Percentiles rank a stretch among this genome's conserved stretches.
phyloP scores from a whole-genome alignment of 2,329 filamentous ascomycete genomes.

The Fusarium sp. region DNA sequence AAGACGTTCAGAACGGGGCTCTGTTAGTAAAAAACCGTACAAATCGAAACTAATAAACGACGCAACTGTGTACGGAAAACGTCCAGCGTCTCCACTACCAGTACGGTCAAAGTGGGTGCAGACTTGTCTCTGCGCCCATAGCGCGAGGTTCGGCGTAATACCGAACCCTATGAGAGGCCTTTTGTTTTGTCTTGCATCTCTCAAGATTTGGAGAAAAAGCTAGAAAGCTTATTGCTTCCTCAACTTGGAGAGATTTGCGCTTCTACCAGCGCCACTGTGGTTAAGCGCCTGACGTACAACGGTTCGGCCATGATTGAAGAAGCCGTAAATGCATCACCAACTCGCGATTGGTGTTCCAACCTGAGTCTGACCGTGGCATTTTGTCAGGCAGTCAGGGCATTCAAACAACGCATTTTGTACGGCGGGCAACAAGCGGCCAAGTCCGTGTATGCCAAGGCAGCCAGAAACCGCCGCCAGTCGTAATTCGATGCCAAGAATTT shows the following conservation, averaged over 20 bases:
- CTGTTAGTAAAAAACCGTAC: slow-evolving; percentile 30
- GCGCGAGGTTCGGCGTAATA: slow-evolving; percentile 14
- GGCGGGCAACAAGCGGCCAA: slow-evolving; percentile 16
- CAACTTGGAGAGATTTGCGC: not conserved
- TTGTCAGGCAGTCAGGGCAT: not conserved
- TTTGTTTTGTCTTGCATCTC: not conserved
- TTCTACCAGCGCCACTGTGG: not conserved
- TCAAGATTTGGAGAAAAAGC: slow-evolving; percentile 7
- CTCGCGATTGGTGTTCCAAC: not conserved
- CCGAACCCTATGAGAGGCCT: slow-evolving; percentile 10
- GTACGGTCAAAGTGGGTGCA: not conserved
- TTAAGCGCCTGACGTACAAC: slow-evolving; percentile 8
- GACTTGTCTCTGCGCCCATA: not conserved
- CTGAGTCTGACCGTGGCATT: not conserved
- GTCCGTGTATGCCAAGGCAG: slow-evolving; percentile 24
- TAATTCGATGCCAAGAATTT: slow-evolving; percentile 10
- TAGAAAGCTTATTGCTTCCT: slow-evolving; percentile 11
- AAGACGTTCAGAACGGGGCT: slow-evolving; percentile 24
- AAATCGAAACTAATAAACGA: slow-evolving; percentile 18
- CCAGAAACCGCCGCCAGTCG: not conserved
- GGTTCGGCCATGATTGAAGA: not conserved
- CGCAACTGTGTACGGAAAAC: not conserved
- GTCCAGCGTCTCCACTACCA: not conserved
- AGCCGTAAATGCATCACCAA: not conserved
- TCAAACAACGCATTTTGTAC: not conserved